Base-by-base conservation (phyloP, 148 eudicot genomes). In the Camellia sinensis region DNA sequence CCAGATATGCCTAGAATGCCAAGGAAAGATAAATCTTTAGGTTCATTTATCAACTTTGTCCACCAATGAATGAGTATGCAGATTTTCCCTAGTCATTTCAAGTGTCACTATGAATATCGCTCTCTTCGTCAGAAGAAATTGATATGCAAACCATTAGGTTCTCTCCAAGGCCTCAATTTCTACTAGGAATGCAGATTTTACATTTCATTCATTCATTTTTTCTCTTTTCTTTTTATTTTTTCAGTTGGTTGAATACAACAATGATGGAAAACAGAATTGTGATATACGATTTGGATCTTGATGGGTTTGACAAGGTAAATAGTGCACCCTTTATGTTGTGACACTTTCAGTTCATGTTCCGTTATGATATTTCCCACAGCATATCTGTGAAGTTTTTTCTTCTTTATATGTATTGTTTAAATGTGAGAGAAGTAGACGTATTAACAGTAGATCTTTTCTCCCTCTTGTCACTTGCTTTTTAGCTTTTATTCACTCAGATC, bases 221-320 rank as follows among this genome's bases (percentile, higher is more conserved):
- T 29, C 37, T 29, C 1, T 29, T 29, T 29, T 1, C 1, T 48
- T 62, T 59, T 66, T 48, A 46, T 13, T 3, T 71, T 73, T 84
- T 75, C 97, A 95, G 99, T 88, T 95, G 99, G 99, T 82, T 95
- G 69, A 95, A 95, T 83, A 92, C 99, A 74, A 86, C 97, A 78
- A 86, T 95, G 97, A 87, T 82, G 75, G 94, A 90, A 61, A 95
- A 95, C 82, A 86, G 89, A 71, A 84, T 84, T 48, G 61, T 87
- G 66, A 79, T 95, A 52, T 84, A 83, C 66, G 80, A 84, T 68
- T 86, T 86, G 50, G 97, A 93, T 61, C 86, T 95, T 84, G 98
- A 93, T 86, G 93, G 93, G 48, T 95, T 91, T 71, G 93, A 93
- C 83, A 92, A 92, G 91, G 98, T 93, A 89, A 74, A 29, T 62